phyloP scores from a whole-genome alignment of 2,329 filamentous ascomycete species.

The Elsinoe batatas region DNA sequence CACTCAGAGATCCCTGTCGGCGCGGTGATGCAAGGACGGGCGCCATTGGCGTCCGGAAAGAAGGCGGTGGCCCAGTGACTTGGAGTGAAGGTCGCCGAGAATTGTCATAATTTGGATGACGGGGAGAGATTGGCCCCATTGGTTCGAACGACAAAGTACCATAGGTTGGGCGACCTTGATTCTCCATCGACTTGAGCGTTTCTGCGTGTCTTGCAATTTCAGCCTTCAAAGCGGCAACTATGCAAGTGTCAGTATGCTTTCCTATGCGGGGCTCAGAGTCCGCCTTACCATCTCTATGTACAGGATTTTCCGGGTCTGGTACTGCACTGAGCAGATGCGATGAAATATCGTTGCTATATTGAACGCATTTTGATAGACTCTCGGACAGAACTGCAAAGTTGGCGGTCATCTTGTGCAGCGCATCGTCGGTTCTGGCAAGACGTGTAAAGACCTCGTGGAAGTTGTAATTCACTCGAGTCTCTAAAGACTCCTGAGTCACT shows the following conservation, averaged over 20 bases:
- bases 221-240: constrained; percentile 49
- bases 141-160: constrained; percentile 46
- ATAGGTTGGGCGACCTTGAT: constrained; percentile 56
- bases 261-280: constrained; percentile 17
- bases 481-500: constrained; percentile 66
- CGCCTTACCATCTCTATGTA: constrained; percentile 71
- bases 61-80: constrained; percentile 51
- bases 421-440: constrained; percentile 74
- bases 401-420: constrained; percentile 64
- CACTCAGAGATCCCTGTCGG: constrained; percentile 78
- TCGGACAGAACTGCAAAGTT: constrained; percentile 78
- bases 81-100: constrained; percentile 61
- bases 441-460: constrained; percentile 70
- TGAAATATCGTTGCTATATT: constrained; percentile 80
- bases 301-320: constrained; percentile 62
- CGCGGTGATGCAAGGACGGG: constrained; percentile 72
- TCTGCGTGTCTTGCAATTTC: constrained; percentile 55
- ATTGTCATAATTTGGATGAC: constrained; percentile 56
- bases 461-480: constrained; percentile 72
- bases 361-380: constrained; percentile 58
- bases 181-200: constrained; percentile 45
- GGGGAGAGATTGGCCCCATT: constrained; percentile 17
- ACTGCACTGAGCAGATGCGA: constrained; percentile 63
- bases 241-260: not conserved
- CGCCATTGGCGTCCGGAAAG: constrained; percentile 68